These are phyloP conservation scores for Tothia fuscella DNA, from an alignment of 2,329 filamentous ascomycete genomes.

Conservation along the genomic window DNA sequence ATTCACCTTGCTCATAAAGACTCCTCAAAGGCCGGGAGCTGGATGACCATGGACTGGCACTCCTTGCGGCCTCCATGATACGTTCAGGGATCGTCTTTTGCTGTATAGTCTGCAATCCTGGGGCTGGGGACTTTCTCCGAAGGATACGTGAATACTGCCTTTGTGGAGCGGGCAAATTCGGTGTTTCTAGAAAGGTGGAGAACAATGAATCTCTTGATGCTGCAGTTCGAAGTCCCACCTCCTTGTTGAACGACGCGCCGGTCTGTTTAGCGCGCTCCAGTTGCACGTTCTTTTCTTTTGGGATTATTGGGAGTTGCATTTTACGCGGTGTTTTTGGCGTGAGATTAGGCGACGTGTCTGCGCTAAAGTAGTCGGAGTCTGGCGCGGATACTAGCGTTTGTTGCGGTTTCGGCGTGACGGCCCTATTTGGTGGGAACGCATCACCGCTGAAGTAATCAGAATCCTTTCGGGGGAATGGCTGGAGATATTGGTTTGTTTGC, in stretches of 20 bases:
- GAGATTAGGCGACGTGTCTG: slow-evolving; percentile 7
- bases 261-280: slow-evolving; percentile 3
- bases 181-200: slow-evolving; percentile 6
- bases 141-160: too few relatives aligned
- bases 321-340: slow-evolving; percentile 4
- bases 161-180: slow-evolving; percentile 1
- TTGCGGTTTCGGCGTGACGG: not conserved
- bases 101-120: not conserved
- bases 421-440: not conserved
- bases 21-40: not conserved
- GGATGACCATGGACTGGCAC: slow-evolving; percentile 1
- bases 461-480: not conserved
- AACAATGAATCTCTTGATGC: slow-evolving; percentile 10
- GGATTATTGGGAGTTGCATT: not conserved
- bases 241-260: slow-evolving; percentile 6
- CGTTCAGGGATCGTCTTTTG: slow-evolving; percentile 1
- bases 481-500: not conserved
- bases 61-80: not conserved
- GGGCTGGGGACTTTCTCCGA: not conserved
- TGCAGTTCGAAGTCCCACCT: slow-evolving; percentile 6
- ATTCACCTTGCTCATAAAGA: slow-evolving; percentile 6
- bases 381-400: not conserved
- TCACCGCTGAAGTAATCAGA: slow-evolving; percentile 12
- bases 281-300: not conserved
- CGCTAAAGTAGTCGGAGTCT: slow-evolving; percentile 11